Evolutionary conservation across 441 rosid genomes (phyloP).

Genomic region (Populus hybrid): DNA sequence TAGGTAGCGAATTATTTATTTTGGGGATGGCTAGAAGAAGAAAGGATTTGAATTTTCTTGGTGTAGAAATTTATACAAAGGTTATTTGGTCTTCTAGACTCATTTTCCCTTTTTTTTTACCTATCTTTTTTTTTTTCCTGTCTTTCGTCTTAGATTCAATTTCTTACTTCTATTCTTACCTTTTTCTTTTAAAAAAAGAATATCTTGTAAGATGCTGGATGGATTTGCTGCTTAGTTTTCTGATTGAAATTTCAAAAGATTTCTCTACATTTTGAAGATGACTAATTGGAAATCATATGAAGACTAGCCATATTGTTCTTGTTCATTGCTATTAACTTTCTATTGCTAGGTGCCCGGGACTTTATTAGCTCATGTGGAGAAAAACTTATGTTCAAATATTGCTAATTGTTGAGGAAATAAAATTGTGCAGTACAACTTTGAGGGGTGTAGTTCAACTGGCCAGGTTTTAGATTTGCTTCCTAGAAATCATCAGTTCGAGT

Average conservation of each 20-base stretch:
- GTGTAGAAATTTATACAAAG: constrained; percentile 66
- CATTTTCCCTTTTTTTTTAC: not conserved
- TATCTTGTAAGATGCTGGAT: constrained; percentile 44
- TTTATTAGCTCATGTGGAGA: not conserved
- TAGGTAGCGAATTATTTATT: constrained; percentile 66
- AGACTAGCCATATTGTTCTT: not conserved
- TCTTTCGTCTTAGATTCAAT: constrained; percentile 9
- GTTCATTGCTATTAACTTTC: not conserved
- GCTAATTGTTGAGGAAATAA: not conserved
- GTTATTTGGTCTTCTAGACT: constrained; percentile 23
- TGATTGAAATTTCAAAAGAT: not conserved
- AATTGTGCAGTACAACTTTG: not conserved
- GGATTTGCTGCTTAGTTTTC: constrained; percentile 14
- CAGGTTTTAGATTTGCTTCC: no score
- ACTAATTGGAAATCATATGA: not conserved
- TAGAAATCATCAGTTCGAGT: no score
- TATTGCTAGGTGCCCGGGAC: not conserved
- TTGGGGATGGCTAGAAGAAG: constrained; percentile 58
- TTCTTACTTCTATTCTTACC: constrained; percentile 6
- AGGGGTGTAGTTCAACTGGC: no score
- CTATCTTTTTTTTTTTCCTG: no score
- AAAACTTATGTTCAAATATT: not conserved
- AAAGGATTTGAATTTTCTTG: constrained; percentile 64
- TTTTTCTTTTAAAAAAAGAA: constrained; percentile 6
- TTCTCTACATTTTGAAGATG: not conserved